phyloP scores from a whole-genome alignment of 2,329 filamentous ascomycete species.

The Fusarium fracticaudum region DNA sequence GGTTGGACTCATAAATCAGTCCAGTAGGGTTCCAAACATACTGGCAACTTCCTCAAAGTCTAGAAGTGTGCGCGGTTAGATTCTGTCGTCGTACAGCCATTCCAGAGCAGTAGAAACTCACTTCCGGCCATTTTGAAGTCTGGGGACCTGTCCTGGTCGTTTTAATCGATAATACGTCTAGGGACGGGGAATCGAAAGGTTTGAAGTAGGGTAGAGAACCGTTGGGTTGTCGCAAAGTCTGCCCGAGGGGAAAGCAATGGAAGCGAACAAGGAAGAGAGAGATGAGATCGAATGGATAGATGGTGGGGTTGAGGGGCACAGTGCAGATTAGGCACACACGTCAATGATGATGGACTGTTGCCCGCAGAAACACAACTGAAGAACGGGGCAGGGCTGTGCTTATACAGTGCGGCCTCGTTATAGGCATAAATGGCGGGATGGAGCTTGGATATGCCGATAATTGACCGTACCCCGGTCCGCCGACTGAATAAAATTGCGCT shows the following conservation, averaged over 20 bases:
- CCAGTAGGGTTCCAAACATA: slow-evolving; percentile 46
- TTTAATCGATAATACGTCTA: slow-evolving; percentile 13
- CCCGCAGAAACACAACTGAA: slow-evolving; percentile 14
- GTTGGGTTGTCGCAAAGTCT: slow-evolving; percentile 50
- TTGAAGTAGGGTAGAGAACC: not conserved
- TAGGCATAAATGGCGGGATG: slow-evolving; percentile 42
- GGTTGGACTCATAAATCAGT: not conserved
- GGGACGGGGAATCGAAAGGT: not conserved
- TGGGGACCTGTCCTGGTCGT: slow-evolving; percentile 21
- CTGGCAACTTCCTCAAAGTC: slow-evolving; percentile 59
- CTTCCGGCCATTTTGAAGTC: slow-evolving; percentile 41
- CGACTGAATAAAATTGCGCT: slow-evolving; percentile 30
- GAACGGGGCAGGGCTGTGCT: not conserved
- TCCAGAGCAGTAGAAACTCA: slow-evolving; percentile 18
- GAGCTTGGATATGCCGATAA: slow-evolving; percentile 41
- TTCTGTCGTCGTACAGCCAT: not conserved
- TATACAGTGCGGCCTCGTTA: slow-evolving; percentile 42
- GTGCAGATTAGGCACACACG: slow-evolving; percentile 46
- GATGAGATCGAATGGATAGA: slow-evolving; percentile 46
- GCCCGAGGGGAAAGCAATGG: slow-evolving; percentile 35
- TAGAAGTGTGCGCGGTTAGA: slow-evolving; percentile 45
- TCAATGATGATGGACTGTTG: slow-evolving; percentile 13
- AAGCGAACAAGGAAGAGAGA: slow-evolving; percentile 25
- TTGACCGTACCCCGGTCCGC: slow-evolving; percentile 1
- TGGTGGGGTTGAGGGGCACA: slow-evolving; percentile 52